phyloP scores from a whole-genome alignment of 2,329 filamentous ascomycete species.

The Colletotrichum sp. region DNA sequence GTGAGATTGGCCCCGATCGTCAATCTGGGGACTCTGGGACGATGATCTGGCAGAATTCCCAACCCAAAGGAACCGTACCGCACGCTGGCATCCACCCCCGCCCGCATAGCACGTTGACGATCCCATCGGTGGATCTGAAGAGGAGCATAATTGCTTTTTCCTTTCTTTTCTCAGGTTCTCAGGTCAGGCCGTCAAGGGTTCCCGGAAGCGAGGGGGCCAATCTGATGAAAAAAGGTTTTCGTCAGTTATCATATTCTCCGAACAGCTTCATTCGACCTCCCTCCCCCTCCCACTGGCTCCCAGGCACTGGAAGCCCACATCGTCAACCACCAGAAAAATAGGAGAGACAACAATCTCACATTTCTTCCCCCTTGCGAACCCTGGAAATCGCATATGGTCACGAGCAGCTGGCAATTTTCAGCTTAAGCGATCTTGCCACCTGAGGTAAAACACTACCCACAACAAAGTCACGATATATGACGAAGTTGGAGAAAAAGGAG shows the following conservation, averaged over 20 bases:
- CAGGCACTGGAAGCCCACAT: background rate
- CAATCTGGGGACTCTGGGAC: background rate
- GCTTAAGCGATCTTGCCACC: background rate
- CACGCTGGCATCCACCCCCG: background rate
- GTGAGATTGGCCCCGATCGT: slow-evolving; percentile 2
- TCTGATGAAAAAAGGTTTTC: background rate
- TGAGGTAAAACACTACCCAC: background rate
- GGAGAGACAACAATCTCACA: background rate
- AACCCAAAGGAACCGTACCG: background rate
- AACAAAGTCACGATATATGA: background rate
- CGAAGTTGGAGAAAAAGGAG: background rate
- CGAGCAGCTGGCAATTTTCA: background rate
- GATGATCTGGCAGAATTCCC: background rate
- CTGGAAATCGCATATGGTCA: background rate
- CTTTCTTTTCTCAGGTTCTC: background rate
- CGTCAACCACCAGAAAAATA: background rate
- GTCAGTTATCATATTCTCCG: slow-evolving; percentile 10
- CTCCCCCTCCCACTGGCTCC: background rate
- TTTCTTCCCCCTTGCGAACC: background rate
- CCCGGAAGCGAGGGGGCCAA: background rate
- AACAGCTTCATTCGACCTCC: background rate
- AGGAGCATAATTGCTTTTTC: slow-evolving; percentile 8
- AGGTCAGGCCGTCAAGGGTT: background rate
- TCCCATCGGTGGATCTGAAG: background rate
- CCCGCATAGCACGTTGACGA: background rate